These are phyloP conservation scores for Gossypium gossypioides DNA, from an alignment of 441 rosid species.

Conservation along the genomic window DNA sequence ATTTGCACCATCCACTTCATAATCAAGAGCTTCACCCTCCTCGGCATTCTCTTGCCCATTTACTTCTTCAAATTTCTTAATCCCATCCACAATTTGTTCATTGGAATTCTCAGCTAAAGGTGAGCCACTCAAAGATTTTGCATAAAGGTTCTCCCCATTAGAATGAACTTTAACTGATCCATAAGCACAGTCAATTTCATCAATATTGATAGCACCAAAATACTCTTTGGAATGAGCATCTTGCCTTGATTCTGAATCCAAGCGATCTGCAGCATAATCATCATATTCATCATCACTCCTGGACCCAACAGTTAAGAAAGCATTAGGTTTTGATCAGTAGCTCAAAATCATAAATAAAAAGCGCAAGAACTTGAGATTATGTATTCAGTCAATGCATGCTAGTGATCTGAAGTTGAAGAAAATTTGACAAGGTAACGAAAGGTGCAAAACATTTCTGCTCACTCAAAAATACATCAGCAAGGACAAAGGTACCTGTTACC, in stretches of 20 bases:
- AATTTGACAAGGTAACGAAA: not conserved
- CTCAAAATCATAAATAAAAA: slow-evolving; percentile 5
- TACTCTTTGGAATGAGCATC: slow-evolving; percentile 31
- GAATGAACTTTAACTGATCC: slow-evolving; percentile 31
- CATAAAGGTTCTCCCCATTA: slow-evolving; percentile 26
- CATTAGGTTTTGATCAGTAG: not conserved
- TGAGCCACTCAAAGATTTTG: slow-evolving; percentile 23
- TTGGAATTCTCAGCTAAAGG: slow-evolving; percentile 32
- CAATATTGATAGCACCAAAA: slow-evolving; percentile 31
- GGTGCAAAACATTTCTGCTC: not conserved
- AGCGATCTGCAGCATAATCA: slow-evolving; percentile 36
- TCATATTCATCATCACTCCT: slow-evolving; percentile 64
- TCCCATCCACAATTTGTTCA: slow-evolving; percentile 23
- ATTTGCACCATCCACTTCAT: slow-evolving; percentile 35
- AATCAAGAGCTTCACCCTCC: slow-evolving; percentile 31
- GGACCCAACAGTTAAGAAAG: slow-evolving; percentile 19
- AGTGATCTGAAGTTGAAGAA: not conserved
- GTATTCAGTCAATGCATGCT: not conserved
- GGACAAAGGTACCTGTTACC: slow-evolving; percentile 35
- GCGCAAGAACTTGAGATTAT: not conserved
- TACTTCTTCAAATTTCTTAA: slow-evolving; percentile 26
- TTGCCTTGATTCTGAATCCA: slow-evolving; percentile 33
- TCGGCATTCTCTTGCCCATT: slow-evolving; percentile 24
- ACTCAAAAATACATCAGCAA: not conserved
- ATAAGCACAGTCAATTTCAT: slow-evolving; percentile 28